Base-by-base conservation (phyloP, 2,329 filamentous ascomycete genomes). In the Fonsecaea multimorphosa region DNA sequence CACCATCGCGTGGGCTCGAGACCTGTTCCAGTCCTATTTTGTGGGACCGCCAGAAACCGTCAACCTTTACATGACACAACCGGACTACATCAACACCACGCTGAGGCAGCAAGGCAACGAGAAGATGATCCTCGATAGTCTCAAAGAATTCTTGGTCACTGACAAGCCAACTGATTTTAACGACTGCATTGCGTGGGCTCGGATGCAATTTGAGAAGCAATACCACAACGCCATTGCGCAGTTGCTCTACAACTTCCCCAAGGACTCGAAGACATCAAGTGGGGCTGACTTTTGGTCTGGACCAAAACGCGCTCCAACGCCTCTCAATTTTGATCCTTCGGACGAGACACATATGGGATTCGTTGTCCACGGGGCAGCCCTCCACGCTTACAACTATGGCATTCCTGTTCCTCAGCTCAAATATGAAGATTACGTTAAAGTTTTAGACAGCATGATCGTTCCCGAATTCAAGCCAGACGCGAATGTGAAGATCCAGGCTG, bases 181-280 rank as follows among this genome's bases (percentile, higher is more conserved):
- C 75, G 94, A 99, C 79, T 99, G 95, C 76, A 93, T 99, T 73
- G 89, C 92, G 71, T 99, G 95, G 95, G 95, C 92, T 27, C 91
- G 95, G 55, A 86, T 91, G 75, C 86, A 97, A 72, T 99, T 99
- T 70, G 95, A 99, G 83, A 92, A 91, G 78, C 92, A 97, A 79
- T 99, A 95, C 80, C 93, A 96, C 82, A 97, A 99, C 76, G 91
- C 92, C 58, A 97, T 99, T 68, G 91, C 95, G 76, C 95, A 99
- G 78, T 84, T 99, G 59, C 83, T 99, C 36, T 96, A 91, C 84
- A 98, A 97, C 82, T 99, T 99, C 82, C 95, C 95, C 68, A 96
- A 96, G 80, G 94, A 98, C 76, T 91, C 93, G 0, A 88, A 86
- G 62, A 97, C 95, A 0, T 96, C 93, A 1, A 90, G 87, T 40